Percentiles rank a stretch among this genome's conserved stretches.
These are phyloP conservation scores for Botrytis fragariae DNA, from an alignment of 2,329 filamentous ascomycete species.

Conservation along the genomic window DNA sequence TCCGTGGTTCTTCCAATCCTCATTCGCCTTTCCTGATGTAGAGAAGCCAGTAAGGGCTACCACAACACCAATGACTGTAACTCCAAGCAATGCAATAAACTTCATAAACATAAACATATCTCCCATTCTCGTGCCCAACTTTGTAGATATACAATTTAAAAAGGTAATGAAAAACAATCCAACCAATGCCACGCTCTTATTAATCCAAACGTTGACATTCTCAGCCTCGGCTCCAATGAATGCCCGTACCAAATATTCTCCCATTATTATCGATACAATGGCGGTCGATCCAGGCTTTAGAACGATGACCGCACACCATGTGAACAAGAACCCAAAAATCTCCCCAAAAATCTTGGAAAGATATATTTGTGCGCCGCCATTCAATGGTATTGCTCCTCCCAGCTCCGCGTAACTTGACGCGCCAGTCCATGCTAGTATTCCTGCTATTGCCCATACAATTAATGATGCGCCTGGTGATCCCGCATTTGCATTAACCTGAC, in stretches of 20 bases:
- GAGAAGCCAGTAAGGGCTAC: slow-evolving; percentile 85
- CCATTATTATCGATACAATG: slow-evolving; percentile 97
- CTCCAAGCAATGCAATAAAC: slow-evolving; percentile 81
- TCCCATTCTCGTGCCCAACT: slow-evolving; percentile 79
- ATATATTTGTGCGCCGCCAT: slow-evolving; percentile 92
- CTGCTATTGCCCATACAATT: slow-evolving; percentile 88
- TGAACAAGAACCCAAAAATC: slow-evolving; percentile 88
- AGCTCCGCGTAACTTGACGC: slow-evolving; percentile 94
- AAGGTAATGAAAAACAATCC: slow-evolving; percentile 76
- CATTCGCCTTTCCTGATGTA: slow-evolving; percentile 68
- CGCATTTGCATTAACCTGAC: slow-evolving; percentile 86
- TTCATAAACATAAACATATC: slow-evolving; percentile 97
- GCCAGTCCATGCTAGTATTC: slow-evolving; percentile 93
- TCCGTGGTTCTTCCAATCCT: slow-evolving; percentile 80
- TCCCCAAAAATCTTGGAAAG: slow-evolving; percentile 96
- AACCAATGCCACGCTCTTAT: slow-evolving; percentile 79
- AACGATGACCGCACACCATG: slow-evolving; percentile 92
- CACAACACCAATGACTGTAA: slow-evolving; percentile 84
- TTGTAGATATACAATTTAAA: slow-evolving; percentile 88
- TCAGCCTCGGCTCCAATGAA: slow-evolving; percentile 83
- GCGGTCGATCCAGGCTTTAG: slow-evolving; percentile 90
- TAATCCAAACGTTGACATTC: slow-evolving; percentile 79
- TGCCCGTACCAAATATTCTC: slow-evolving; percentile 91
- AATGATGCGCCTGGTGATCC: slow-evolving; percentile 88
- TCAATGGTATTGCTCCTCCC: slow-evolving; percentile 91